Conservation (phyloP, 1,139 yeast species). For the Candida mesenterica region DNA sequence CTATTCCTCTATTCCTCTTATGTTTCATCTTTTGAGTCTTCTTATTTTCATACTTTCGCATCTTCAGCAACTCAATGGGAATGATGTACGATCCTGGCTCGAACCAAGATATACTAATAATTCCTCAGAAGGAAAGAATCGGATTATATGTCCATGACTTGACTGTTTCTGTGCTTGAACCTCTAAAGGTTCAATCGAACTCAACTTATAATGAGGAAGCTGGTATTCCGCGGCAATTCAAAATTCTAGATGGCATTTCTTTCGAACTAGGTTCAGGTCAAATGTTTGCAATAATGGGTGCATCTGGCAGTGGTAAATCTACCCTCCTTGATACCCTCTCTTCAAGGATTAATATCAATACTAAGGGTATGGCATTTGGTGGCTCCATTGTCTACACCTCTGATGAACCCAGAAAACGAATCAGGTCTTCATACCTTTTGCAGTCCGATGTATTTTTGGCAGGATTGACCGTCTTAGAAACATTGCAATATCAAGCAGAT, state of each 20-base stretch:
- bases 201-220: too few species aligned
- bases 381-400: constrained; percentile 29
- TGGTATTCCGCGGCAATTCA: too few species aligned
- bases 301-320: constrained; percentile 87
- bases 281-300: constrained; percentile 76
- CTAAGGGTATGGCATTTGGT: constrained; percentile 30
- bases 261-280: constrained; percentile 54
- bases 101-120: constrained; percentile 8
- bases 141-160: constrained; percentile 16
- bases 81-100: too few species aligned
- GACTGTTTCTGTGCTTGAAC: constrained; percentile 12
- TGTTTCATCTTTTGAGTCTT: too few species aligned
- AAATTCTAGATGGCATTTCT: constrained; percentile 47
- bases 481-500: constrained; percentile 68
- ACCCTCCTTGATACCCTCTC: constrained; percentile 74
- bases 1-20: too few species aligned
- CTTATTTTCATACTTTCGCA: too few species aligned
- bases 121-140: constrained; percentile 16
- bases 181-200: too few species aligned
- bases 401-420: constrained; percentile 27
- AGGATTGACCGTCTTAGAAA: constrained; percentile 68
- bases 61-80: too few species aligned
- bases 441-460: constrained; percentile 78
- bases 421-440: constrained; percentile 69
- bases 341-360: constrained; percentile 45